A percentile compares a stretch with the other conserved stretches of the same genome.
phyloP scores from a whole-genome alignment of 202 grass and related monocot genomes.

The Carex sylvatica region DNA sequence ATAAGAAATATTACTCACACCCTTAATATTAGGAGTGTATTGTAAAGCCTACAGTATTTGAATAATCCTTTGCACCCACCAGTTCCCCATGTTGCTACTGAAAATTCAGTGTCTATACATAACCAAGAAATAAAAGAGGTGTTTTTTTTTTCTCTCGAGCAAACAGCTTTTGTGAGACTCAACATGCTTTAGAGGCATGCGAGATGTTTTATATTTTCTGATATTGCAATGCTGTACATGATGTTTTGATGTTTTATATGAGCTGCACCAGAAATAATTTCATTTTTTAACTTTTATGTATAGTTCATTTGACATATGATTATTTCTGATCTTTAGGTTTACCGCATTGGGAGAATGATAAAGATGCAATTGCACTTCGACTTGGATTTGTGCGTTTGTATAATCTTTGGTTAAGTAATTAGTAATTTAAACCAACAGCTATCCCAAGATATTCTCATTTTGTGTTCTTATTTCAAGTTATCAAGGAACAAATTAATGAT shows the following conservation, averaged over 20 bases:
- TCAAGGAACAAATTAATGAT: neutral
- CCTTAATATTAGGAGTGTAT: neutral
- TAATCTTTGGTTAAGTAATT: conserved; percentile 10
- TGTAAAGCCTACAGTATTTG: neutral
- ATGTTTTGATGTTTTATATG: neutral
- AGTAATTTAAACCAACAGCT: neutral
- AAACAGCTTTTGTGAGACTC: conserved; percentile 6
- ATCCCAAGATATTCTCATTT: conserved; percentile 9
- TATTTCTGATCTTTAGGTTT: conserved; percentile 23
- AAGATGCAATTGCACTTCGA: conserved; percentile 37
- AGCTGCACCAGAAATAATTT: neutral
- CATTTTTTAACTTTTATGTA: neutral
- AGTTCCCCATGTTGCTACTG: neutral
- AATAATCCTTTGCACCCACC: neutral
- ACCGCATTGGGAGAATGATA: conserved; percentile 42
- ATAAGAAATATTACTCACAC: neutral
- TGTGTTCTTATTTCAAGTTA: neutral
- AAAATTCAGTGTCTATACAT: neutral
- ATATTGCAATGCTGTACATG: neutral
- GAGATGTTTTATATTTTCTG: neutral
- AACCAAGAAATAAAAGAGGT: neutral
- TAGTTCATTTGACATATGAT: neutral
- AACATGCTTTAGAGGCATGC: neutral
- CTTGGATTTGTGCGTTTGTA: conserved; percentile 34
- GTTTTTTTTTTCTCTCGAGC: neutral